Conservation (phyloP, 2,329 filamentous ascomycete species). For the Aspergillus tamarii region DNA sequence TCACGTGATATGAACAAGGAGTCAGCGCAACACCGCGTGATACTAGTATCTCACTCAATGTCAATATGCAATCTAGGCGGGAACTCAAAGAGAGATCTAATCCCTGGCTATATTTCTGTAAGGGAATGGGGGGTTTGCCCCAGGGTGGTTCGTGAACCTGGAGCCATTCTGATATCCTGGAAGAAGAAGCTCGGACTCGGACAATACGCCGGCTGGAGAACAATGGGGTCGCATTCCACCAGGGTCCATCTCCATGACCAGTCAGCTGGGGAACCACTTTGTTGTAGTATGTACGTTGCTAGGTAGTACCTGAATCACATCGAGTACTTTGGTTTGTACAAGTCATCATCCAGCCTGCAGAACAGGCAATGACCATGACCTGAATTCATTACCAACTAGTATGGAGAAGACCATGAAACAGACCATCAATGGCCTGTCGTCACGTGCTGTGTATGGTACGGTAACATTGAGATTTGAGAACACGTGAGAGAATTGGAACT, state of each 20-base stretch:
- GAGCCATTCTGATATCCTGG: not conserved
- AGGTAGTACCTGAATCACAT: not conserved
- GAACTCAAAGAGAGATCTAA: not conserved
- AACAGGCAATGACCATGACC: not conserved
- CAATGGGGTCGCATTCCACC: not conserved
- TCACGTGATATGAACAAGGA: slow-evolving; percentile 29
- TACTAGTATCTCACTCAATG: not conserved
- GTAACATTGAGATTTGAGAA: not conserved
- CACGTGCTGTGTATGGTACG: not conserved
- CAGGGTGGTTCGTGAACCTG: not conserved
- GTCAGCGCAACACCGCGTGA: not conserved
- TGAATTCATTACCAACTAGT: not conserved
- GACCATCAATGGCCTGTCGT: not conserved
- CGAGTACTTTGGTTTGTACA: not conserved
- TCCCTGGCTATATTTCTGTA: not conserved
- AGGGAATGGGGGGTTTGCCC: not conserved
- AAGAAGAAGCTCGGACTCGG: not conserved
- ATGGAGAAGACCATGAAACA: not conserved
- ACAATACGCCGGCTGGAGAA: not conserved
- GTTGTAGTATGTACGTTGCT: not conserved
- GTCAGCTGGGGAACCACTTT: not conserved
- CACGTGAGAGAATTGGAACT: not conserved
- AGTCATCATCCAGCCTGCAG: not conserved
- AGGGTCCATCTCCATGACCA: not conserved
- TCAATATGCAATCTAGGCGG: not conserved